A percentile compares a stretch with the other conserved stretches of the same genome.
phyloP scores from a whole-genome alignment of 1,284 basidiomycete genomes.

The Albatrellus sp. region DNA sequence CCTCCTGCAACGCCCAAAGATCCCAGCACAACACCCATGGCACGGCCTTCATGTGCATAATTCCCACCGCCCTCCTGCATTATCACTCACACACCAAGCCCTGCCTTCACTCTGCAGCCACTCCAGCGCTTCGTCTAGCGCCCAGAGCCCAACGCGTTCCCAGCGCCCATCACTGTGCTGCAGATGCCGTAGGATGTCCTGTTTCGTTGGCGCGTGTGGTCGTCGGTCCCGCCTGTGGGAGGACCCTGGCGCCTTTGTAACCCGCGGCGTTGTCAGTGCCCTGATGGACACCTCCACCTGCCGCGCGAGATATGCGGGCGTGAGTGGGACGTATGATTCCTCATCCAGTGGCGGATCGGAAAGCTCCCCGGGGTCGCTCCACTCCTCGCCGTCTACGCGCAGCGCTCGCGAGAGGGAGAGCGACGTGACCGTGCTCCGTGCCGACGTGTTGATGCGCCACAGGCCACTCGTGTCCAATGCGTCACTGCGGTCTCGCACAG shows the following conservation, averaged over 20 bases:
- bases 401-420: conserved; percentile 6
- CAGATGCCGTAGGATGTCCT: conserved; percentile 34
- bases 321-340: conserved; percentile 53
- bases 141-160: conserved; percentile 48
- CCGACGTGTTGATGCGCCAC: conserved; percentile 4
- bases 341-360: conserved; percentile 51
- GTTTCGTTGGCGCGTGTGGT: conserved; percentile 30
- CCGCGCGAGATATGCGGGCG: conserved; percentile 32
- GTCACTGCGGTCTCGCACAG: conserved; percentile 1
- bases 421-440: conserved; percentile 14
- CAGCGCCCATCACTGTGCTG: conserved; percentile 44
- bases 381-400: conserved; percentile 16
- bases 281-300: conserved; percentile 35
- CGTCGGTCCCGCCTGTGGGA: neutral
- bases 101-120: conserved; percentile 29
- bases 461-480: neutral
- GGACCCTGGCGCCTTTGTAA: neutral
- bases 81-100: conserved; percentile 30
- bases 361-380: conserved; percentile 29
- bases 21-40: no score
- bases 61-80: conserved; percentile 22
- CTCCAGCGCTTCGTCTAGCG: conserved; percentile 45
- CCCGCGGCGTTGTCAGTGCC: conserved; percentile 14
- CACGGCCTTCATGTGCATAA: conserved; percentile 18
- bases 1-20: no score